A percentile compares a stretch with the other conserved stretches of the same genome.
phyloP scores from a whole-genome alignment of 371 early-diverging fungal genomes.

The Haplosporangium sp. region DNA sequence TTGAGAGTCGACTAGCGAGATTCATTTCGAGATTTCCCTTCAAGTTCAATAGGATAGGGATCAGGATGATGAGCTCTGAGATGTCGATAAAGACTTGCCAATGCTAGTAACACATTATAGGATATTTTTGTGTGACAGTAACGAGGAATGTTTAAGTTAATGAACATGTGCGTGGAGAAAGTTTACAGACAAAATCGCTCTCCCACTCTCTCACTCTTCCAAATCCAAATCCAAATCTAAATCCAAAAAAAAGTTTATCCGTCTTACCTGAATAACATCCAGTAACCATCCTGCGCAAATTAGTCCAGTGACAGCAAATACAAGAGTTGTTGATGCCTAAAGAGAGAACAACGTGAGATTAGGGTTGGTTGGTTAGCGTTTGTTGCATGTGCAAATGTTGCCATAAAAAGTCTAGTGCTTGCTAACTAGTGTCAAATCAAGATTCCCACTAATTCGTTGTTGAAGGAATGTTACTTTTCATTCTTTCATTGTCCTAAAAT shows the following conservation, averaged over 20 bases:
- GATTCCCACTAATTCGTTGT: background rate
- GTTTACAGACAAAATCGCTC: too few species aligned
- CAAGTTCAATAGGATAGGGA: slow-evolving; percentile 83
- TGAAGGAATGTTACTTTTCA: background rate
- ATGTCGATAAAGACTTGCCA: slow-evolving; percentile 76
- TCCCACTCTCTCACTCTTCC: too few species aligned
- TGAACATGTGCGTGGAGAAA: too few species aligned
- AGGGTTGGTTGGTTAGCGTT: too few species aligned
- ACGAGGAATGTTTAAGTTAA: too few species aligned
- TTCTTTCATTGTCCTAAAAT: background rate
- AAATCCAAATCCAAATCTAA: too few species aligned
- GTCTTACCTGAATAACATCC: slow-evolving; percentile 71
- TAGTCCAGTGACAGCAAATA: slow-evolving; percentile 79
- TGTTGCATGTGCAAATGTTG: background rate
- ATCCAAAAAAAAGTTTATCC: too few species aligned
- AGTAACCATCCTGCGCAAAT: slow-evolving; percentile 78
- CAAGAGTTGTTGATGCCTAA: slow-evolving; percentile 78
- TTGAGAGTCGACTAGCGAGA: slow-evolving; percentile 84
- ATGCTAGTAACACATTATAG: slow-evolving; percentile 52
- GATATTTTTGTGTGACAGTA: too few species aligned
- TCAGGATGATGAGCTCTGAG: slow-evolving; percentile 83
- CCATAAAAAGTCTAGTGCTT: background rate
- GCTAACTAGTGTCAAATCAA: background rate
- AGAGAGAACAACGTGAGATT: too few species aligned
- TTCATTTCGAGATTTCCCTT: slow-evolving; percentile 94